A percentile compares a stretch with the other conserved stretches of the same genome.
These are phyloP conservation scores for Rhizopus sp. DNA, from an alignment of 371 early-diverging fungal species.

Conservation along the genomic window DNA sequence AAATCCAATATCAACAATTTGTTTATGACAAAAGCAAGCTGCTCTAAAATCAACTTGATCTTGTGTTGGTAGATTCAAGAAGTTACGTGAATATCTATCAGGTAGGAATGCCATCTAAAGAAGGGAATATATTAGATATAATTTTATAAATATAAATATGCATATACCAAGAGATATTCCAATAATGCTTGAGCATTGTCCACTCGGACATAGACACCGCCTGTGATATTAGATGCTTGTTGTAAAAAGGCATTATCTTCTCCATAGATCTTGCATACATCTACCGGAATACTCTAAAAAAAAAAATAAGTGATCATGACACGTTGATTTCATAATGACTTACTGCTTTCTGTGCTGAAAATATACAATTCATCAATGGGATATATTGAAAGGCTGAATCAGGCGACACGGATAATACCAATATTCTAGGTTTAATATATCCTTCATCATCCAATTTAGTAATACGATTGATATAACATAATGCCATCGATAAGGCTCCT, in stretches of 20 bases:
- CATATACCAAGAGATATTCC: conserved; percentile 79
- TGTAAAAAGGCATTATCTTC: conserved; percentile 86
- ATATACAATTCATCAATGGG: conserved; percentile 95
- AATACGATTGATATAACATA: conserved; percentile 71
- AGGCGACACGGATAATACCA: conserved; percentile 83
- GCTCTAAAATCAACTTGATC: conserved; percentile 92
- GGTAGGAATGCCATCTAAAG: conserved; percentile 81
- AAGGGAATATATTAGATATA: background rate
- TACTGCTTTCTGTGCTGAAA: conserved; percentile 91
- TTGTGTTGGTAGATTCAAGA: conserved; percentile 72
- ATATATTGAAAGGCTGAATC: conserved; percentile 91
- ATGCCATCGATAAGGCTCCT: conserved; percentile 62
- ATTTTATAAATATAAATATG: background rate
- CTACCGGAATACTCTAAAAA: conserved; percentile 75
- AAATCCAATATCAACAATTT: conserved; percentile 87
- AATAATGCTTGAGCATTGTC: conserved; percentile 70
- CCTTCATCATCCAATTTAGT: conserved; percentile 58
- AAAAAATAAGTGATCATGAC: background rate
- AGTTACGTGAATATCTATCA: conserved; percentile 72
- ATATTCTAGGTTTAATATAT: conserved; percentile 78
- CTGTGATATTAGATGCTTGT: conserved; percentile 90
- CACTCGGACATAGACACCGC: conserved; percentile 78
- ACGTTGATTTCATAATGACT: conserved; percentile 10
- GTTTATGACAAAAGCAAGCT: conserved; percentile 96
- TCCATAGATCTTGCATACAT: conserved; percentile 84